phyloP scores from a whole-genome alignment of 345 rosid species.

The Salix caprea region DNA sequence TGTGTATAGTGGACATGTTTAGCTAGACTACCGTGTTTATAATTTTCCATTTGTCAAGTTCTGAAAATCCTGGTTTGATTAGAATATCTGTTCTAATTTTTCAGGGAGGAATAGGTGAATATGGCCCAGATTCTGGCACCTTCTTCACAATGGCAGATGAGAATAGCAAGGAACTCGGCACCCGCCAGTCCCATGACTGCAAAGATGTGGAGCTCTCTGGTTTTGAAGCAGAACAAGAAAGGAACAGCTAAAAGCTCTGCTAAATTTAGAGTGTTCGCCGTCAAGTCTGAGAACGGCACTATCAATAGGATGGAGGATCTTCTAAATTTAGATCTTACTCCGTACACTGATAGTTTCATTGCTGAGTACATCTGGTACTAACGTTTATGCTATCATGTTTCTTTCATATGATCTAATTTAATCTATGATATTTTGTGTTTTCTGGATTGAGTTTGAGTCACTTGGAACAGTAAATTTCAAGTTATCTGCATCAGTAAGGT shows the following conservation, averaged over 20 bases:
- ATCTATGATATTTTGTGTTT: background rate
- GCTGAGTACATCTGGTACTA: constrained; percentile 95
- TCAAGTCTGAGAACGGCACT: constrained; percentile 62
- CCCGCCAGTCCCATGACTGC: constrained; percentile 38
- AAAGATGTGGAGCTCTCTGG: constrained; percentile 61
- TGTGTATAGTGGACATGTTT: background rate
- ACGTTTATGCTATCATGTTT: background rate
- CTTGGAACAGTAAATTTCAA: background rate
- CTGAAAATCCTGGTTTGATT: background rate
- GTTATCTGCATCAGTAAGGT: background rate
- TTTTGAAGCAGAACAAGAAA: constrained; percentile 68
- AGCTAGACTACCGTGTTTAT: background rate
- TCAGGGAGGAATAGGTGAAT: constrained; percentile 37
- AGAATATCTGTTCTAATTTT: constrained; percentile 7
- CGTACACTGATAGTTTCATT: constrained; percentile 75
- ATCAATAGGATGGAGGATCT: constrained; percentile 71
- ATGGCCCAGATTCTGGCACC: constrained; percentile 94
- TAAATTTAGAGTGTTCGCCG: constrained; percentile 56
- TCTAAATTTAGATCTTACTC: constrained; percentile 77
- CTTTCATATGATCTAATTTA: background rate
- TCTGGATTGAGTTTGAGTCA: background rate
- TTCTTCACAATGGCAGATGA: constrained; percentile 69
- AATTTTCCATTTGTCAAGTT: background rate
- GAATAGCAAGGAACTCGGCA: constrained; percentile 50
- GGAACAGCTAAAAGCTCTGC: constrained; percentile 36